Base-by-base conservation (phyloP, 192 early-diverging fungal species). In the Podila epigama region DNA sequence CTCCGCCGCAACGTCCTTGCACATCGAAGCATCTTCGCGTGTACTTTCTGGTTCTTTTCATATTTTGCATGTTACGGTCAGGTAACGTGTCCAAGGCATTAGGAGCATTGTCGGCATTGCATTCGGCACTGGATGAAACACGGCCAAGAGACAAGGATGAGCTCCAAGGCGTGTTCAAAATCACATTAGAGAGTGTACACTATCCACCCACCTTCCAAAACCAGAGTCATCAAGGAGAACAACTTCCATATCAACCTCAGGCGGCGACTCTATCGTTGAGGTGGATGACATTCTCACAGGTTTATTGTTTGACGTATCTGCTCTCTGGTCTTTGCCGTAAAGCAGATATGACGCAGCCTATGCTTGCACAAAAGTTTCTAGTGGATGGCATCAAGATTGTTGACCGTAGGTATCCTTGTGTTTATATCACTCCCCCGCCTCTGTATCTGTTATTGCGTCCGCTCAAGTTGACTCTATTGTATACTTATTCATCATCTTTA, bases 231-330 rank as follows among this genome's bases (percentile, higher is more conserved):
- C 36, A 66, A 11, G 10, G 27, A 22, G 15, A 18, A 8, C 5
- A 32, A 0, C 18, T 31, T 1, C 50, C 57, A 44, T 58, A 66
- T 4, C 10, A 62, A 7, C 5, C 52, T 5, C 48, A 60, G 8
- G n/a, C 34, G 20, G 3, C 58, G 34, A 51, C 36, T 32, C 39
- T 77, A n/a, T 40, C 44, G 18, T 67, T 80, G 48, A 66, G 54
- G 13, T 80, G 79, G 79, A 70, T 80, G 69, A 52, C 79, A 12
- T 68, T 70, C 34, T 72, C 79, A 8, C 69, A 80, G n/a, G 69
- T 80, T 10, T 80, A 80, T 28, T 72, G 64, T 48, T 41, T 80
- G 27, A 68, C 79, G 7, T 80, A 80, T 34, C 27, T 80, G 22
- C 60, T 80, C 4, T 80, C 79, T 9, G 79, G 79, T 28, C 44